Base-by-base conservation (phyloP, 23 red algal species). In the Gracilaria gracilis region DNA sequence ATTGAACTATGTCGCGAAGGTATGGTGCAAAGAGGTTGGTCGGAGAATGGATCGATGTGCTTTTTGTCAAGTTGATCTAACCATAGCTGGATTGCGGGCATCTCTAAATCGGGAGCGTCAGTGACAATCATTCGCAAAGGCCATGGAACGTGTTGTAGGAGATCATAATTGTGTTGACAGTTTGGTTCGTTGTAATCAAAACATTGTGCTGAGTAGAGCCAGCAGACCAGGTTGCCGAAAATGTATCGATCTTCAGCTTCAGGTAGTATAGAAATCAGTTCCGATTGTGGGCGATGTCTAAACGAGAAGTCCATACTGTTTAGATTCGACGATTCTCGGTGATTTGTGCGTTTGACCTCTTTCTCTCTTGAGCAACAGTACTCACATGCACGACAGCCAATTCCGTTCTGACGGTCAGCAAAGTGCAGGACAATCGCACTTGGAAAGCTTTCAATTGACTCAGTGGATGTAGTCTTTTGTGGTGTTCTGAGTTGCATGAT, bases 181-280 rank as follows among this genome's bases (percentile, higher is more conserved):
- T 51, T 24, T 48, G 39, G 72, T 9, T 77, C 40, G 38, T 46
- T 51, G 72, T 77, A 77, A 77, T 77, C 39, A 31, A 77, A 77
- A 31, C 38, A 51, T 28, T 46, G 21, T 35, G n/a, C 46, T 15
- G 72, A 77, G 72, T 77, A 77, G 16, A 77, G 40, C 72, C 72
- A 77, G 46, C 72, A 77, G 39, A 77, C 72, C 13, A 77, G 25
- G 72, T 77, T 77, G 38, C 72, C 72, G 72, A 77, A 77, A 77
- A 77, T 77, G 46, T 49, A 51, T 48, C 38, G 38, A 42, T 77
- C 72, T 28, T 77, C 72, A 49, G 23, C 39, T 77, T 50, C 72
- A 31, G 72, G 72, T 0, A 28, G 4, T 16, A 46, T 25, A 7
- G 64, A 28, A 37, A 37, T 37, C 31, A 37, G 64, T 34, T 11